A percentile compares a stretch with the other conserved stretches of the same genome.
These are phyloP conservation scores for Dryadomyces quercivorus DNA, from an alignment of 2,329 filamentous ascomycete species.

Conservation along the genomic window DNA sequence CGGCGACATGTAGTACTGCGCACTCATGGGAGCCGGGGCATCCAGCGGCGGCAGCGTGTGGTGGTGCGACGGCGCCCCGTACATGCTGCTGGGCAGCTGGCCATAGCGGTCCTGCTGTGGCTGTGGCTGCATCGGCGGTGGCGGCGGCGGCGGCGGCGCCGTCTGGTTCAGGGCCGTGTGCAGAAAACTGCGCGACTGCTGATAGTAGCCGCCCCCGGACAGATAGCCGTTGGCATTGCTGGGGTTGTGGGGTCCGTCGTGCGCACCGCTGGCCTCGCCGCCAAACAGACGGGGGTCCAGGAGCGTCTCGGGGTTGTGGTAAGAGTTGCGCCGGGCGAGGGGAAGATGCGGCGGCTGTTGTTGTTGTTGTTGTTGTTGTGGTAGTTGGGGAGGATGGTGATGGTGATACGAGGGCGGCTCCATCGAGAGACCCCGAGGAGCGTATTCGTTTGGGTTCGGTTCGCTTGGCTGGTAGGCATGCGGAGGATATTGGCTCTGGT, in stretches of 20 bases:
- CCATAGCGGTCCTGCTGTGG: not conserved
- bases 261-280: conserved; percentile 2
- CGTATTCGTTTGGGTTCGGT: not conserved
- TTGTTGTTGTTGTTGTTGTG: not conserved
- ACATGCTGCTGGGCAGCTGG: not conserved
- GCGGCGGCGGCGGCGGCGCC: not conserved
- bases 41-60: not conserved
- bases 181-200: conserved; percentile 5
- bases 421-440: conserved; percentile 5
- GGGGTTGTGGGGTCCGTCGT: no score
- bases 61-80: not conserved
- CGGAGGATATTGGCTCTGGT: not conserved
- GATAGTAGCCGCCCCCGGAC: not conserved
- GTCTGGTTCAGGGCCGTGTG: conserved; percentile 9
- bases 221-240: conserved; percentile 1
- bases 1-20: conserved; percentile 10
- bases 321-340: not conserved
- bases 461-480: not conserved
- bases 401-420: not conserved
- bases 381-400: not conserved
- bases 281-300: conserved; percentile 13
- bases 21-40: not conserved
- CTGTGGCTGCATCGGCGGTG: not conserved
- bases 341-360: not conserved
- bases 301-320: conserved; percentile 1